Evolutionary conservation across 352 stramenopile genomes (phyloP).

Genomic region (Phytophthora rubi): DNA sequence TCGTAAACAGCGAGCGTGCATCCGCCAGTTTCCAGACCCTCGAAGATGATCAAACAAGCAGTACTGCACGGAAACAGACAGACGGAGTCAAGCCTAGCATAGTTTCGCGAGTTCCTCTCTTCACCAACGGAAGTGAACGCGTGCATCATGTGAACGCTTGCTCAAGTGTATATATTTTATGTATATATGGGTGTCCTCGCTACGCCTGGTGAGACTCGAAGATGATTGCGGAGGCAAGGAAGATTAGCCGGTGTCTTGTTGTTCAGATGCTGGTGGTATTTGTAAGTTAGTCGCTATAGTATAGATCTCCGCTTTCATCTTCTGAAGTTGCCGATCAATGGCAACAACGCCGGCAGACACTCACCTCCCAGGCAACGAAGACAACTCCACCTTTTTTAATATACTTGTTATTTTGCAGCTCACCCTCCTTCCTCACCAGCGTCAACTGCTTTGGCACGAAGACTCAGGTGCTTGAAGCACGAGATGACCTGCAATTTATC

Average conservation of each 20-base stretch:
- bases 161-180: slow-evolving; percentile 50
- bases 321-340: not conserved
- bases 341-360: not conserved
- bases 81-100: slow-evolving; percentile 29
- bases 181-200: slow-evolving; percentile 35
- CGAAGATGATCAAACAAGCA: slow-evolving; percentile 13
- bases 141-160: slow-evolving; percentile 23
- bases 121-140: slow-evolving; percentile 45
- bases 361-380: slow-evolving; percentile 12
- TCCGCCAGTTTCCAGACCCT: slow-evolving; percentile 9
- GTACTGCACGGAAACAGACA: slow-evolving; percentile 15
- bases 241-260: slow-evolving; percentile 24
- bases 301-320: slow-evolving; percentile 31
- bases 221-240: slow-evolving; percentile 21
- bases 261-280: slow-evolving; percentile 19
- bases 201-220: slow-evolving; percentile 11
- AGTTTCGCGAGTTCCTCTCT: slow-evolving; percentile 18
- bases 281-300: slow-evolving; percentile 58
- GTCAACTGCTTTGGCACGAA: slow-evolving; percentile 52
- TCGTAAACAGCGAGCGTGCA: slow-evolving; percentile 49
- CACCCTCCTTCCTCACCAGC: not conserved
- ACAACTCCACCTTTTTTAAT: slow-evolving; percentile 21
- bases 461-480: slow-evolving; percentile 71
- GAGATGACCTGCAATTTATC: slow-evolving; percentile 71
- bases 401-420: slow-evolving; percentile 23